A percentile compares a stretch with the other conserved stretches of the same genome.
These are phyloP conservation scores for Vishniacozyma victoriae DNA, from an alignment of 768 basidiomycete species.

Conservation along the genomic window DNA sequence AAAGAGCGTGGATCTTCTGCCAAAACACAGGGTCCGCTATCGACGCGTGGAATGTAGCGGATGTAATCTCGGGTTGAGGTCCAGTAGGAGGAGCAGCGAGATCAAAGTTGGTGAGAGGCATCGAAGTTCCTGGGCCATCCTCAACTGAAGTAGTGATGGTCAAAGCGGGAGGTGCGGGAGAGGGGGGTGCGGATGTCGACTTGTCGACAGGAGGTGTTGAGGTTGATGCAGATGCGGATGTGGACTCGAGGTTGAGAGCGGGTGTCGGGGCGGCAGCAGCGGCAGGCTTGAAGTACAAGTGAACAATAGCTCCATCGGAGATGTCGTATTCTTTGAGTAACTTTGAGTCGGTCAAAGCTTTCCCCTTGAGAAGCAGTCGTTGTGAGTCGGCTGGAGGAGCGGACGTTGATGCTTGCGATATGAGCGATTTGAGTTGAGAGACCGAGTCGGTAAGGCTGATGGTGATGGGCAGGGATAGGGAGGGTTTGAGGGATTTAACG, in stretches of 20 bases:
- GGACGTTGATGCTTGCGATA: slow-evolving; percentile 55
- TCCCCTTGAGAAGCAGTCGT: slow-evolving; percentile 85
- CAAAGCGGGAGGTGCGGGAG: slow-evolving; percentile 27
- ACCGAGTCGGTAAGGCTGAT: slow-evolving; percentile 74
- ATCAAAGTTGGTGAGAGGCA: slow-evolving; percentile 53
- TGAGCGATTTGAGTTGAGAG: slow-evolving; percentile 66
- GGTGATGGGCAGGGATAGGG: slow-evolving; percentile 64
- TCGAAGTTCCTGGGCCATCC: slow-evolving; percentile 23
- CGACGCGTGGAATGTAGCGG: slow-evolving; percentile 57
- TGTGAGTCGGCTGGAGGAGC: slow-evolving; percentile 77
- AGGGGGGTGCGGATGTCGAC: slow-evolving; percentile 18
- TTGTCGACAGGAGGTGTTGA: slow-evolving; percentile 6
- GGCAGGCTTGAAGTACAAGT: slow-evolving; percentile 72
- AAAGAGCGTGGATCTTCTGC: slow-evolving; percentile 61
- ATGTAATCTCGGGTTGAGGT: slow-evolving; percentile 44
- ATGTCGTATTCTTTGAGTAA: slow-evolving; percentile 85
- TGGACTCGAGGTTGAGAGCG: slow-evolving; percentile 9
- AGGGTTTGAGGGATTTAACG: slow-evolving; percentile 88
- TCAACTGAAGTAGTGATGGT: slow-evolving; percentile 38
- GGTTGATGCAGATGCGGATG: slow-evolving; percentile 5
- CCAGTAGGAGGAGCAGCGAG: slow-evolving; percentile 47
- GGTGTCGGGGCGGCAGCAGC: slow-evolving; percentile 30
- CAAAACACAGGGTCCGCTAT: slow-evolving; percentile 77
- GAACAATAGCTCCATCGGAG: slow-evolving; percentile 72
- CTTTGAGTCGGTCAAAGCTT: slow-evolving; percentile 81